Evolutionary conservation across 1,139 yeast genomes (phyloP).

Genomic region (Geotrichum aggregatum): DNA sequence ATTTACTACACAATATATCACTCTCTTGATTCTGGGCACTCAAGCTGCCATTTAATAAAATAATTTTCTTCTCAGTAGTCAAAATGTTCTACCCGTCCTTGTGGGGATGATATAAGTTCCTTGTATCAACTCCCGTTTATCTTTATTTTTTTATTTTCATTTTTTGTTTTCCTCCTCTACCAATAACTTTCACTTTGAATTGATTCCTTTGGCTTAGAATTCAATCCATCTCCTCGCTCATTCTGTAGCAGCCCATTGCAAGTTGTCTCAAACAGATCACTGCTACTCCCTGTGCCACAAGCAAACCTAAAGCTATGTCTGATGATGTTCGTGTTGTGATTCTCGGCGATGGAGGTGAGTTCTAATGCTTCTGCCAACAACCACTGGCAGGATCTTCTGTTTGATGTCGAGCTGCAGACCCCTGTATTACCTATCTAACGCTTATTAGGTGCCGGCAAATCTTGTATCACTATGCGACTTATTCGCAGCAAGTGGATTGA

Average conservation of each 20-base stretch:
- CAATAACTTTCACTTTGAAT: background rate
- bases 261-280: background rate
- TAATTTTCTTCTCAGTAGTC: too few relatives aligned
- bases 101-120: too few relatives aligned
- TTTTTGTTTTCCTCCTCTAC: background rate
- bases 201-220: too few relatives aligned
- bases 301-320: background rate
- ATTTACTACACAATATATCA: too few relatives aligned
- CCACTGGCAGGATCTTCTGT: too few relatives aligned
- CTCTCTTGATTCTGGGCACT: too few relatives aligned
- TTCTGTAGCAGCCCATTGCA: background rate
- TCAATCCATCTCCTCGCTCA: background rate
- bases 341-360: constrained; percentile 37
- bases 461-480: constrained; percentile 38
- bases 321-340: constrained; percentile 28
- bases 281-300: too few relatives aligned
- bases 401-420: too few relatives aligned
- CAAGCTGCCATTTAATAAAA: too few relatives aligned
- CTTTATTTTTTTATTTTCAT: background rate
- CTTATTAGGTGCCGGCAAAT: constrained; percentile 33
- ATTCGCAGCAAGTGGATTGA: constrained; percentile 39
- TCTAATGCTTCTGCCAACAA: too few relatives aligned
- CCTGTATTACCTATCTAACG: background rate
- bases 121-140: too few relatives aligned
- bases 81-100: too few relatives aligned